phyloP scores from a whole-genome alignment of 352 stramenopile genomes.

The Proteromonas lacertae region DNA sequence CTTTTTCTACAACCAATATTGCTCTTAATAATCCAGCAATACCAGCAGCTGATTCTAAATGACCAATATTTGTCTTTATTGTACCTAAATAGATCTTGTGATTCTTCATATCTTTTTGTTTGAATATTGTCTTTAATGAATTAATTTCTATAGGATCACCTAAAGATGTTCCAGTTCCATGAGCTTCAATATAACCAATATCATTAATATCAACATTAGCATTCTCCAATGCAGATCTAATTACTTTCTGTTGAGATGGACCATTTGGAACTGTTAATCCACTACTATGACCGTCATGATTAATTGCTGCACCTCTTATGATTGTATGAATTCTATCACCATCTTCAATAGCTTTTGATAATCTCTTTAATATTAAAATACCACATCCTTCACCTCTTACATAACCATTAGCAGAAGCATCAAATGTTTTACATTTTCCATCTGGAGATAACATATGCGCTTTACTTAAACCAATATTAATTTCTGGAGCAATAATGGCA shows the following conservation, averaged over 20 bases:
- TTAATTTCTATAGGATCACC: conserved; percentile 15
- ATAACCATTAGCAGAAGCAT: too few species aligned
- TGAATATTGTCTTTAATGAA: neutral
- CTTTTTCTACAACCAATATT: too few species aligned
- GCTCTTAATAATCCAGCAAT: too few species aligned
- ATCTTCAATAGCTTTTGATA: neutral
- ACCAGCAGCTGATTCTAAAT: neutral
- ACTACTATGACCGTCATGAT: conserved; percentile 14
- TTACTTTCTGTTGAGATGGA: conserved; percentile 7
- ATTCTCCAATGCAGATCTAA: conserved; percentile 7
- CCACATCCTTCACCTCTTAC: too few species aligned
- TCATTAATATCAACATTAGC: neutral
- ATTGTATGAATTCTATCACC: conserved; percentile 3
- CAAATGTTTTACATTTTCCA: too few species aligned
- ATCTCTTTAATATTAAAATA: conserved; percentile 3
- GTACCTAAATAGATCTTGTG: too few species aligned
- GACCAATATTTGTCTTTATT: too few species aligned
- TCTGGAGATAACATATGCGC: conserved; percentile 10
- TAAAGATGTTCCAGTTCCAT: conserved; percentile 16
- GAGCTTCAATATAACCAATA: conserved; percentile 14
- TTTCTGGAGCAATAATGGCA: conserved; percentile 12
- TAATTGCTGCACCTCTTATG: conserved; percentile 3
- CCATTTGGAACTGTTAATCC: conserved; percentile 16
- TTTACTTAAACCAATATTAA: conserved; percentile 14
- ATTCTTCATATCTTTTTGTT: too few species aligned